phyloP scores from a whole-genome alignment of 176 grass and related monocot species.

The Pontederia paniculata region DNA sequence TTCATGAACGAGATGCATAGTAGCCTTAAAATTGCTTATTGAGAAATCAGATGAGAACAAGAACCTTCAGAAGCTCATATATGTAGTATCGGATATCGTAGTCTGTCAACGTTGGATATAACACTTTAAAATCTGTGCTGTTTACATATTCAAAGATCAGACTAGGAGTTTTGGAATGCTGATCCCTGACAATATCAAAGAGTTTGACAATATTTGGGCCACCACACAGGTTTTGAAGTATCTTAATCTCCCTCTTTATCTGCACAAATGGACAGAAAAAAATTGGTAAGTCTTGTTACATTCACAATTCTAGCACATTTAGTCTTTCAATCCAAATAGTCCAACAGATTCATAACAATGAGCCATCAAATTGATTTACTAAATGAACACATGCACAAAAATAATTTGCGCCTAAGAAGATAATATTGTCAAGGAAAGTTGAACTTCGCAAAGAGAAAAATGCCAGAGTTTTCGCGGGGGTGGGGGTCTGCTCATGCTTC shows the following conservation, averaged over 20 bases:
- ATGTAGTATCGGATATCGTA: slow-evolving; percentile 81
- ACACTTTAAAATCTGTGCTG: slow-evolving; percentile 70
- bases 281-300: not conserved
- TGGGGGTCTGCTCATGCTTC: too few relatives aligned
- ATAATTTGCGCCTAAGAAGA: too few relatives aligned
- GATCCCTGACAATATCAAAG: slow-evolving; percentile 58
- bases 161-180: slow-evolving; percentile 71
- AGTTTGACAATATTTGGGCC: slow-evolving; percentile 68
- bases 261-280: slow-evolving; percentile 23
- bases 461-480: too few relatives aligned
- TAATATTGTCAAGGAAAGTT: too few relatives aligned
- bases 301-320: not conserved
- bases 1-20: not conserved
- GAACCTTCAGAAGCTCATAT: slow-evolving; percentile 70
- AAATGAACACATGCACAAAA: too few relatives aligned
- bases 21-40: not conserved
- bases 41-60: not conserved
- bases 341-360: not conserved
- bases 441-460: too few relatives aligned
- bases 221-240: slow-evolving; percentile 73
- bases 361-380: too few relatives aligned
- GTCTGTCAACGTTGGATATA: slow-evolving; percentile 65
- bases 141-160: slow-evolving; percentile 73
- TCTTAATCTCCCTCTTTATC: slow-evolving; percentile 78
- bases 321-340: not conserved